Evolutionary conservation across 2,329 filamentous ascomycete species (phyloP), one percentile per base, ranked within the genome.

Genomic region (Xylaria sp.): DNA sequence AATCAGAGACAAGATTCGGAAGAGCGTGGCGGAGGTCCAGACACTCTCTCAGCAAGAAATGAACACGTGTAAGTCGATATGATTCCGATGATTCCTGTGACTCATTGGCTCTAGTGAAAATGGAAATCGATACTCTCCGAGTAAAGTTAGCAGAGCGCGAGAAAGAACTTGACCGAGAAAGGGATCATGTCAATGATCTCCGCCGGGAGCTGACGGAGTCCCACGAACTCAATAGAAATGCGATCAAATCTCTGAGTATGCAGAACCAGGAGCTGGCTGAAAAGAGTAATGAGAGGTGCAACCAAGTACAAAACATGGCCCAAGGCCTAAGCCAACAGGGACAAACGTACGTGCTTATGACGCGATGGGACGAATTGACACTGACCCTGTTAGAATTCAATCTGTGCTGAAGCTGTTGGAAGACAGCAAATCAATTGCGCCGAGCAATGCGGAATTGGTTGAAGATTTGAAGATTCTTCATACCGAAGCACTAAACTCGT

Each of bases 211-310:
- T 71, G 2, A 37, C 52, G 2, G 59, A 64, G 19, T 64, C 62
- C 7, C 62, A 65, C 1, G 58, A 60, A 49, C 23, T 66, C 10
- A 67, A 67, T 53, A 59, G 55, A 30, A 34, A 64, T 51, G 64
- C 58, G 2, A 44, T 70, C 19, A 59, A 64, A 47, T 65, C 61
- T n/a, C 30, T 69, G 2, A 46, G 34, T 19, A 35, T 18, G 7
- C 66, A 68, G 42, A 67, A 66, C 30, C 49, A 55, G 47, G 61
- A 69, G 50, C 50, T 70, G 6, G 42, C 65, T 11, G 48, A 65
- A 23, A 65, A 65, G 52, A 58, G 62, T 16, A 48, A 62, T 13
- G 50, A 60, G 5, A 54, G 61, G 37, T 42, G 23, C 8, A 49
- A 52, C 19, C 58, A 65, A 9, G 53, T 56, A 3, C 57, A 66